Evolutionary conservation across 257 asterid genomes (phyloP), one percentile per base, ranked within the genome.

Genomic region (Jaltomata sinuosa): DNA sequence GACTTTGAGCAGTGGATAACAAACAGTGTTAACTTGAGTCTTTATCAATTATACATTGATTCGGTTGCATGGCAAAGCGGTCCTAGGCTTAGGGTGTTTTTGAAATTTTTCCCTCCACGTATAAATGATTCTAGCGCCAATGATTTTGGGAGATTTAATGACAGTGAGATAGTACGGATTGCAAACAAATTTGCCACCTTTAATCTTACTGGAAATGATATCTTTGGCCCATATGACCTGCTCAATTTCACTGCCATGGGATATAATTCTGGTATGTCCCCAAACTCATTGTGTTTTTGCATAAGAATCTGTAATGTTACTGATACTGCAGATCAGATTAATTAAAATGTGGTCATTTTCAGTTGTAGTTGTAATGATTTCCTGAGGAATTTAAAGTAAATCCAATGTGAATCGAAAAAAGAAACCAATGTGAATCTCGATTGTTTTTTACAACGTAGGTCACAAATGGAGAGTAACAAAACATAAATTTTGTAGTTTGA

Each of bases 191-290:
- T 91, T 88, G 90, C 94, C 78, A 15, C 32, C 53, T 90, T 91
- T 84, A 25, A 78, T 21, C 67, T 91, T 67, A 90, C 92, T 3
- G 84, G 86, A 45, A 65, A 7, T 68, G 91, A 90, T 61, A 81
- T 78, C 25, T 91, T 88, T 76, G 94, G 94, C 83, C 94, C 93
- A 34, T 90, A 87, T 69, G 93, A 90, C 83, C 92, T 91, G 71
- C 90, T 91, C 85, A 86, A 89, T 87, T 91, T 91, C 86, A 90
- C 88, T 16, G 89, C 88, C 22, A 40, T 62, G 54, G 92, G 91
- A 55, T 91, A 88, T 81, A 87, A 83, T 53, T 40, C 84, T 74
- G 69, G 93, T 89, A 89, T n/a, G 90, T 61, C 84, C 79, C 82
- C 49, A 11, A 25, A 83, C 65, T 65, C 72, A 15, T 11, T 34